Evolutionary conservation across 768 basidiomycete genomes (phyloP).

Genomic region (Xerocomus brunneocitrinus): DNA sequence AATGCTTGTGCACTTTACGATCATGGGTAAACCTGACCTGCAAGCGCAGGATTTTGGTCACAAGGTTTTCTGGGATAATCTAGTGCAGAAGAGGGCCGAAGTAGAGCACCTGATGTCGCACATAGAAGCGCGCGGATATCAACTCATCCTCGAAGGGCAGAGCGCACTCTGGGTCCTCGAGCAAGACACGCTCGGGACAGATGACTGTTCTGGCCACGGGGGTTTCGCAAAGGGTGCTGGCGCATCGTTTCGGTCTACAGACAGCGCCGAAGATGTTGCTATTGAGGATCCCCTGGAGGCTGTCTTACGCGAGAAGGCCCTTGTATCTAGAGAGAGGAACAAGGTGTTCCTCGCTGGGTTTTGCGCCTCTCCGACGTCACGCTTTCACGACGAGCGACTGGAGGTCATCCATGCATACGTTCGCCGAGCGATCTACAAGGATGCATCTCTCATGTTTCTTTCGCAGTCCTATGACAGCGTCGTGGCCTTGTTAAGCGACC

Average conservation of each 20-base stretch:
- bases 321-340: constrained; percentile 31
- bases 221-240: constrained; percentile 6
- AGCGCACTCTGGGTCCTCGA: constrained; percentile 38
- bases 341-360: constrained; percentile 32
- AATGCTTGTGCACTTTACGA: background rate
- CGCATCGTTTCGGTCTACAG: constrained; percentile 9
- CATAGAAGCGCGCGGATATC: constrained; percentile 34
- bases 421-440: constrained; percentile 34
- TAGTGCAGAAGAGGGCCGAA: constrained; percentile 30
- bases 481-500: constrained; percentile 27
- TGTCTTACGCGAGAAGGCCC: constrained; percentile 31
- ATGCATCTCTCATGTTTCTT: constrained; percentile 35
- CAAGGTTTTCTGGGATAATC: constrained; percentile 33
- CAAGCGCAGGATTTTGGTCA: constrained; percentile 37
- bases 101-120: constrained; percentile 28
- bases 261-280: background rate
- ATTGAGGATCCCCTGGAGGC: constrained; percentile 33
- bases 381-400: constrained; percentile 32
- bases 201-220: constrained; percentile 20
- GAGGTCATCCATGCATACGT: constrained; percentile 34
- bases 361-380: constrained; percentile 29
- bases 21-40: background rate
- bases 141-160: constrained; percentile 31
- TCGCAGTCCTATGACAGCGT: constrained; percentile 33
- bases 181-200: constrained; percentile 11